Evolutionary conservation across 179 eudicot species (phyloP), one percentile per base, ranked within the genome.

Genomic region (Actinidia chinensis): DNA sequence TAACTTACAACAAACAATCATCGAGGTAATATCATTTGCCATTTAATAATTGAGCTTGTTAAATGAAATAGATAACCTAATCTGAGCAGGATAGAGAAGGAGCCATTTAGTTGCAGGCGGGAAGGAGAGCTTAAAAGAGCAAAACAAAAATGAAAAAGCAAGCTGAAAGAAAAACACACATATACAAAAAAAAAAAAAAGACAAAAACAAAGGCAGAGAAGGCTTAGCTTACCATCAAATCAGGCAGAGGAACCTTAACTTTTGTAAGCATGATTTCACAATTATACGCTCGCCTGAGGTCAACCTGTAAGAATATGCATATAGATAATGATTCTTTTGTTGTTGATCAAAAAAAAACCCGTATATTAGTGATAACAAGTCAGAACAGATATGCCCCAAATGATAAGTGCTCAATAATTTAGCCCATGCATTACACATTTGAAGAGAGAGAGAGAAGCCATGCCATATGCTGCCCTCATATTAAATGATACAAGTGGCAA

Each of bases 191-290:
- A 23, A 59, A 9, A 18, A 14, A 60, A 22, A 59, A 20, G 17
- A 48, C 47, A 66, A 59, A 22, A 33, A 61, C 46, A 9, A 47
- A 25, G 65, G 22, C 23, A 56, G 64, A 56, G 68, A 74, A 74
- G 58, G 52, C 75, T 84, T 68, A 56, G 76, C 81, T 80, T 86
- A 92, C 98, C 97, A 90, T 87, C 84, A 94, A 82, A 81, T 92
- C 97, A 77, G 94, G 90, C 85, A 94, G 71, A 55, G 98, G 98
- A 75, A 94, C 83, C 82, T 94, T 94, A 73, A 94, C 94, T 82
- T 91, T 94, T 65, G 97, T 77, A 78, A 94, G 91, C 98, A 94
- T 92, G 69, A 94, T 94, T 86, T 91, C 98, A 85, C 98, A 94
- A 72, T 92, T 92, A 80, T 91, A 86, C 50, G 98, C 98, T 83